Evolutionary conservation across 73 alveolate genomes (phyloP).

Genomic region (Breviolum minutum): DNA sequence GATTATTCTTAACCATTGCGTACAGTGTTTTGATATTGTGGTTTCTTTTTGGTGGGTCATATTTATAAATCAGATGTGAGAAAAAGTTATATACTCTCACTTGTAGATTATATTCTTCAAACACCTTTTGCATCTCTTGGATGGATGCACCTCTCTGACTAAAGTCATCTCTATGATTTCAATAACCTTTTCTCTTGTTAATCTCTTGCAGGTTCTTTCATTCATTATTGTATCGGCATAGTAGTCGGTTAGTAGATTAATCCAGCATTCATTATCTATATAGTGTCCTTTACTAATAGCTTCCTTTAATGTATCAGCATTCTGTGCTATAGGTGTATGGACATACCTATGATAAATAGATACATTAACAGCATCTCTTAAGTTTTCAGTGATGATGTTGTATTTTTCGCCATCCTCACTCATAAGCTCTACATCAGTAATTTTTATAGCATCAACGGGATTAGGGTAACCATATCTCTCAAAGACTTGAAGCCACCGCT

Average conservation of each 20-base stretch:
- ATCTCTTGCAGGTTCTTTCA: conserved; percentile 1
- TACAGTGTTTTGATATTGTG: neutral
- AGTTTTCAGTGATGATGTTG: neutral
- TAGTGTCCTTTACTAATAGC: conserved; percentile 3
- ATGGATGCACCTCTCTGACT: conserved; percentile 20
- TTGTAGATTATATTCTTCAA: neutral
- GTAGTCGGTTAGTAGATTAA: neutral
- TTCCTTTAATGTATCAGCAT: neutral
- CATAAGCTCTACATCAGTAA: neutral
- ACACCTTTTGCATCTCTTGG: neutral
- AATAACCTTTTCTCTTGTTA: neutral
- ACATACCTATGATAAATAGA: conserved; percentile 7
- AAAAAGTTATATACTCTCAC: neutral
- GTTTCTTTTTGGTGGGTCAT: no score
- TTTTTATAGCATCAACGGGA: neutral
- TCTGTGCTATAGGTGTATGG: conserved; percentile 7
- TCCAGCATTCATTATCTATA: conserved; percentile 18
- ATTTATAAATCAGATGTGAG: neutral
- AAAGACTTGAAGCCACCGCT: neutral
- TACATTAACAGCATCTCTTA: neutral
- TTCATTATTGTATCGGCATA: conserved; percentile 3
- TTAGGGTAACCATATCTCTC: neutral
- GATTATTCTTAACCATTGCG: conserved; percentile 17
- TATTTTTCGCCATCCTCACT: neutral
- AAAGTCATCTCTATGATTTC: conserved; percentile 28